These are phyloP conservation scores for Cytospora leucostoma DNA, from an alignment of 2,329 filamentous ascomycete species.

Conservation along the genomic window DNA sequence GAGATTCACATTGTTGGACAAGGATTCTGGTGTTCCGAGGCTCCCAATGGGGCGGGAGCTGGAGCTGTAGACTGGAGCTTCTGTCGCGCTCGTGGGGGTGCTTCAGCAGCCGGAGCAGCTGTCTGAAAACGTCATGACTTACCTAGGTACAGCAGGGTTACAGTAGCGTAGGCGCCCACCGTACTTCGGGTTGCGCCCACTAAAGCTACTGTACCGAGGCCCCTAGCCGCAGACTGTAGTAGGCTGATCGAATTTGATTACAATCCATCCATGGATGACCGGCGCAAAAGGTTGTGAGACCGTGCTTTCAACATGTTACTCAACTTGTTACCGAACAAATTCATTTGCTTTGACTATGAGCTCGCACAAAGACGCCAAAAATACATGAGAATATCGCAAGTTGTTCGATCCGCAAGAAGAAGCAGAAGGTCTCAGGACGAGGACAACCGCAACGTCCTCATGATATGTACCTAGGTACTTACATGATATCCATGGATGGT, in stretches of 20 bases:
- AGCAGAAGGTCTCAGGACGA: neutral
- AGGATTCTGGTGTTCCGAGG: neutral
- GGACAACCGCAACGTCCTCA: neutral
- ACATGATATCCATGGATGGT: too few relatives aligned
- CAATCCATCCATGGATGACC: too few relatives aligned
- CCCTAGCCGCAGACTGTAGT: too few relatives aligned
- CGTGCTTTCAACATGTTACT: neutral
- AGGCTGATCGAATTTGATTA: too few relatives aligned
- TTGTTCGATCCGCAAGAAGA: neutral
- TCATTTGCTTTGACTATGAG: neutral
- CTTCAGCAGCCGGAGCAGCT: neutral
- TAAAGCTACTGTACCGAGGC: too few relatives aligned
- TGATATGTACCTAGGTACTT: too few relatives aligned
- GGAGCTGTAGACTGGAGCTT: neutral
- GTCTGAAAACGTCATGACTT: neutral
- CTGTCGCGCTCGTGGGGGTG: constrained; percentile 10
- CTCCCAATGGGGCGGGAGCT: neutral
- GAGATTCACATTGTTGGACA: constrained; percentile 20
- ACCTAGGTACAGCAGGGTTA: neutral
- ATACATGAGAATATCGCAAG: neutral
- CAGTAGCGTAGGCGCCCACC: too few relatives aligned
- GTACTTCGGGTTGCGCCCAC: too few relatives aligned
- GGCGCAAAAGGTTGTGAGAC: neutral
- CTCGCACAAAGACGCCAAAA: neutral
- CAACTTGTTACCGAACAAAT: too few relatives aligned